phyloP scores from a whole-genome alignment of 2,329 filamentous ascomycete genomes.

The Cercospora canescens region DNA sequence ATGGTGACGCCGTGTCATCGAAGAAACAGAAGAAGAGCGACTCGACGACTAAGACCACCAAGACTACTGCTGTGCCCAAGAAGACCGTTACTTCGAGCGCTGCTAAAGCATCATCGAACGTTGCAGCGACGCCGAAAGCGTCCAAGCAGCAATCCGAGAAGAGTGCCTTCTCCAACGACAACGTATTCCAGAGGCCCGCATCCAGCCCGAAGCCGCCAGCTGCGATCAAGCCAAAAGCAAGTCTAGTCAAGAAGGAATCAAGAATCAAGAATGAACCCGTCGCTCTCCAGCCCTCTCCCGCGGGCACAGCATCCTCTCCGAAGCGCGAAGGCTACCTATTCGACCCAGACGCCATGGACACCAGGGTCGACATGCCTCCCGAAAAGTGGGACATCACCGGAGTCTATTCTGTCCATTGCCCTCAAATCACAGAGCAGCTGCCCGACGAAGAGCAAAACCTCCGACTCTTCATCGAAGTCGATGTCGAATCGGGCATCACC shows the following conservation, averaged over 20 bases:
- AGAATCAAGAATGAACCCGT: constrained; percentile 18
- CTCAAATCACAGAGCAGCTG: constrained; percentile 23
- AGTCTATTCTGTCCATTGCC: constrained; percentile 43
- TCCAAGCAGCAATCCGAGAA: not conserved
- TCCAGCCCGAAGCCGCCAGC: not conserved
- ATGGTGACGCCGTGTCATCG: constrained; percentile 7
- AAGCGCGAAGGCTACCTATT: constrained; percentile 21
- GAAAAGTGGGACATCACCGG: constrained; percentile 44
- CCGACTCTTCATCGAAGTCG: constrained; percentile 42
- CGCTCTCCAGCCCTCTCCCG: constrained; percentile 8
- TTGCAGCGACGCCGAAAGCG: not conserved
- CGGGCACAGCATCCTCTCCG: constrained; percentile 1
- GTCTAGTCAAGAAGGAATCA: not conserved
- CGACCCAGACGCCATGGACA: constrained; percentile 24
- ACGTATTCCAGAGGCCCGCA: constrained; percentile 12
- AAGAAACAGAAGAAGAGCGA: constrained; percentile 19
- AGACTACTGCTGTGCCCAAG: not conserved
- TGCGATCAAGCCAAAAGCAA: not conserved
- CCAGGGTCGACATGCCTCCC: constrained; percentile 16
- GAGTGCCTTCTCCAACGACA: not conserved
- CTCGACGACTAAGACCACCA: not conserved
- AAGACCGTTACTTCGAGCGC: not conserved
- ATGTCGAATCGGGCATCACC: constrained; percentile 37
- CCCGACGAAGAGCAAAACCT: constrained; percentile 30
- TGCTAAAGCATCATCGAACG: not conserved